Conservation (phyloP, 2,329 filamentous ascomycete genomes). For the Phialocephala subalpina region DNA sequence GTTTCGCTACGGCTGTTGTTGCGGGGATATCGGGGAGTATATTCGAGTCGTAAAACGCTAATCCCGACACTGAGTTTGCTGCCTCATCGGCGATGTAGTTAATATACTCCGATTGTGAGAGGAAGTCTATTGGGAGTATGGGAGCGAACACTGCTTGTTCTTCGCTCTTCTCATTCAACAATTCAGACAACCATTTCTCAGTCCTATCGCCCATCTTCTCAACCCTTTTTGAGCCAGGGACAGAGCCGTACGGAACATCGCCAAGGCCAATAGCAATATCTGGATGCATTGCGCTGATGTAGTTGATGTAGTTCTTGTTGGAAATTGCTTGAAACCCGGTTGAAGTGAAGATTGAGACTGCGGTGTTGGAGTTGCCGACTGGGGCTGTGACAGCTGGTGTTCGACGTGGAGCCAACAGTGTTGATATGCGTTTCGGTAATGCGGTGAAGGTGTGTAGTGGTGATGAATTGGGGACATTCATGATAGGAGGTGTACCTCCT, state of each 20-base stretch:
- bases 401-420: slow-evolving; percentile 80
- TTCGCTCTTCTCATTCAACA: slow-evolving; percentile 56
- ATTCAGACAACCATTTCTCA: slow-evolving; percentile 79
- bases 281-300: slow-evolving; percentile 71
- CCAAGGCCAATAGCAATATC: slow-evolving; percentile 83
- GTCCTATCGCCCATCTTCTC: slow-evolving; percentile 88
- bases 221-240: slow-evolving; percentile 74
- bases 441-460: slow-evolving; percentile 81
- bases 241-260: slow-evolving; percentile 69
- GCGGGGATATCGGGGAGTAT: slow-evolving; percentile 72
- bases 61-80: slow-evolving; percentile 63
- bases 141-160: slow-evolving; percentile 64
- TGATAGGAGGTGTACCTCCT: slow-evolving; percentile 58
- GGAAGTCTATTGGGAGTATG: slow-evolving; percentile 77
- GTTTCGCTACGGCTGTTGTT: slow-evolving; percentile 59
- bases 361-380: slow-evolving; percentile 72
- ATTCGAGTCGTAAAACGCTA: slow-evolving; percentile 81
- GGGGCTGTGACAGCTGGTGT: slow-evolving; percentile 78
- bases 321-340: slow-evolving; percentile 81
- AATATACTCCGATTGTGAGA: slow-evolving; percentile 83
- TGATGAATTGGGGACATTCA: slow-evolving; percentile 47
- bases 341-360: slow-evolving; percentile 83
- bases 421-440: slow-evolving; percentile 68
- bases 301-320: slow-evolving; percentile 72
- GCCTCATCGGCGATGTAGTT: slow-evolving; percentile 73